phyloP scores from a whole-genome alignment of 352 stramenopile genomes.

The Nothophytophthora sp. region DNA sequence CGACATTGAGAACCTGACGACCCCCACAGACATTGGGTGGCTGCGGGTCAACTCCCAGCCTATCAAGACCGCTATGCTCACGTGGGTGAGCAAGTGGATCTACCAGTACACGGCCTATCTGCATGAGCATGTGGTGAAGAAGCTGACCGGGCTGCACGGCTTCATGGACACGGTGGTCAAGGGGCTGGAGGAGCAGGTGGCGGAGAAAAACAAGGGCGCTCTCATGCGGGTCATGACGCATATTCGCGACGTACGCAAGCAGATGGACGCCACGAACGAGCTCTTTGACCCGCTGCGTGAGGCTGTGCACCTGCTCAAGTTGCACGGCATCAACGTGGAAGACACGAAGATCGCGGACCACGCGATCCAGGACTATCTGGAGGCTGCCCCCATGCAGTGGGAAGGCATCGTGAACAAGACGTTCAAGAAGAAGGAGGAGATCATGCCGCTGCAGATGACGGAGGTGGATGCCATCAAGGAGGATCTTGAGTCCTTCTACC shows the following conservation, averaged over 20 bases:
- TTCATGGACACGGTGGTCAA: conserved; percentile 95
- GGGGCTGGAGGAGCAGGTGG: conserved; percentile 90
- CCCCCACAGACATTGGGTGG: conserved; percentile 95
- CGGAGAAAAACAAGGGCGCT: conserved; percentile 92
- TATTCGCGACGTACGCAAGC: conserved; percentile 94
- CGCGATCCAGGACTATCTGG: conserved; percentile 91
- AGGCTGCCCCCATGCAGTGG: conserved; percentile 96
- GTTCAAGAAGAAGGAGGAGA: conserved; percentile 99
- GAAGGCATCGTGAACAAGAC: conserved; percentile 98
- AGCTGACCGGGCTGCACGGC: conserved; percentile 82
- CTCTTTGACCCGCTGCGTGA: conserved; percentile 96
- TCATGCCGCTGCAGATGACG: conserved; percentile 96
- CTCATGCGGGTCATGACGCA: conserved; percentile 98
- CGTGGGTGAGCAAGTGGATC: conserved; percentile 97
- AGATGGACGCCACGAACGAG: conserved; percentile 92
- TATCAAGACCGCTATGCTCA: conserved; percentile 96
- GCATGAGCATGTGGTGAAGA: conserved; percentile 91
- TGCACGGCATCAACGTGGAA: conserved; percentile 92
- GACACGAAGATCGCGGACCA: conserved; percentile 86
- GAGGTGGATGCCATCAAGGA: conserved; percentile 94
- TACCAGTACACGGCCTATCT: conserved; percentile 96
- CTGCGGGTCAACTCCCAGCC: conserved; percentile 97
- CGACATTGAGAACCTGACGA: conserved; percentile 90
- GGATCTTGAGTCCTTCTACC: conserved; percentile 94
- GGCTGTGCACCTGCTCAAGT: conserved; percentile 93